Conservation (phyloP, 1,284 basidiomycete species). For the Irpex sp. region DNA sequence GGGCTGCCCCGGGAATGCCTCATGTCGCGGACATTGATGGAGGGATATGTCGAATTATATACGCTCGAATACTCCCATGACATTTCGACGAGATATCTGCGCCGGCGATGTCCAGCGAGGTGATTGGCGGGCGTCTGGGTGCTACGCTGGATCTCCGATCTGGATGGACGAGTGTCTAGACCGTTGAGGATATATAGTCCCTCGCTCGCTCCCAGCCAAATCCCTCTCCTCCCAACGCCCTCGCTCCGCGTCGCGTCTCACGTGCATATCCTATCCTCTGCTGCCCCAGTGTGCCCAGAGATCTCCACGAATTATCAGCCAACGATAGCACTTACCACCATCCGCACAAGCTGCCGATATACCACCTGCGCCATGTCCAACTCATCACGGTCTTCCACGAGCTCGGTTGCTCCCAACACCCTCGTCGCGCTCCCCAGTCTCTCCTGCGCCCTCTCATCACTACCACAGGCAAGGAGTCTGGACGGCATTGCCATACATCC, state of each 20-base stretch:
- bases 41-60: no score
- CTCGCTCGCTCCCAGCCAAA: not conserved
- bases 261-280: not conserved
- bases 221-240: not conserved
- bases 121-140: not conserved
- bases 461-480: constrained; percentile 68
- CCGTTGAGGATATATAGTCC: not conserved
- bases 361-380: constrained; percentile 23
- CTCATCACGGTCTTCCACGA: constrained; percentile 24
- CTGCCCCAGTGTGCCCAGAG: not conserved
- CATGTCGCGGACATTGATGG: not conserved
- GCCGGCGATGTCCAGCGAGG: not conserved
- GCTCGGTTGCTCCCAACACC: constrained; percentile 33
- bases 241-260: not conserved
- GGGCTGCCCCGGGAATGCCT: not conserved
- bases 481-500: constrained; percentile 60
- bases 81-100: no score
- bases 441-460: constrained; percentile 57
- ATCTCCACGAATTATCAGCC: not conserved
- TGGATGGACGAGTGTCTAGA: not conserved
- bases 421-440: constrained; percentile 69
- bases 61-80: no score
- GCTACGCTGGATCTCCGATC: not conserved
- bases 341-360: not conserved
- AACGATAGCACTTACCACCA: not conserved